phyloP scores from a whole-genome alignment of 2,329 filamentous ascomycete genomes.

The Alternaria alternata region DNA sequence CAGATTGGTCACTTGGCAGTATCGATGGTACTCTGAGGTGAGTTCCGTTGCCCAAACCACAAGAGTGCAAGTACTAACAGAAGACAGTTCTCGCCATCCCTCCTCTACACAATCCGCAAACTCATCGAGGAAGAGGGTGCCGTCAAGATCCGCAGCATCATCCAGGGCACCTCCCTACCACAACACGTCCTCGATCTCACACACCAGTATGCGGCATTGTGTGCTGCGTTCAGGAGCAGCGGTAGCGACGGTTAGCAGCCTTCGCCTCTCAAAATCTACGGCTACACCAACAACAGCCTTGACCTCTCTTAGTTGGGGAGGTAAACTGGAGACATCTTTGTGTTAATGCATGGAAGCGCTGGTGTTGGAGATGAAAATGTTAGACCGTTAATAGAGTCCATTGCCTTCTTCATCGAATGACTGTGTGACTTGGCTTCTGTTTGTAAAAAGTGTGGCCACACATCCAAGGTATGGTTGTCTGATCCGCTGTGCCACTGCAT shows the following conservation, averaged over 20 bases:
- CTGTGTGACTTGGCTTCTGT: neutral
- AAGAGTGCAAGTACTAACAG: slow-evolving; percentile 1
- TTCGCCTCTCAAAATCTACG: slow-evolving; percentile 22
- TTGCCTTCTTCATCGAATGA: neutral
- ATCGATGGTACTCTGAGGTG: slow-evolving; percentile 97
- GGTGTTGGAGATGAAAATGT: slow-evolving; percentile 15
- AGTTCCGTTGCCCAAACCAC: neutral
- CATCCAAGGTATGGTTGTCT: neutral
- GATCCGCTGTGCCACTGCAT: neutral
- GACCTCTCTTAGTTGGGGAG: neutral
- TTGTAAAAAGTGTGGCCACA: neutral
- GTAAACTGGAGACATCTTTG: slow-evolving; percentile 1
- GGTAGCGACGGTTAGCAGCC: slow-evolving; percentile 77
- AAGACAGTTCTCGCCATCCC: slow-evolving; percentile 81
- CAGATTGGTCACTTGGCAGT: slow-evolving; percentile 94
- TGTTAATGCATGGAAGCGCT: slow-evolving; percentile 26
- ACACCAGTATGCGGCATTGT: slow-evolving; percentile 94
- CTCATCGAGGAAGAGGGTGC: slow-evolving; percentile 97
- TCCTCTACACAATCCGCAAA: slow-evolving; percentile 86
- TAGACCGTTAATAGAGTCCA: slow-evolving; percentile 2
- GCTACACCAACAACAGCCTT: slow-evolving; percentile 14
- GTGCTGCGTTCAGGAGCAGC: slow-evolving; percentile 92
- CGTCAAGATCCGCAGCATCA: slow-evolving; percentile 95
- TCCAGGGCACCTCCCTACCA: slow-evolving; percentile 92
- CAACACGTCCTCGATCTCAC: slow-evolving; percentile 94